Evolutionary conservation across 257 asterid species (phyloP), one percentile per base, ranked within the genome.

Genomic region (Verbascum thapsus): DNA sequence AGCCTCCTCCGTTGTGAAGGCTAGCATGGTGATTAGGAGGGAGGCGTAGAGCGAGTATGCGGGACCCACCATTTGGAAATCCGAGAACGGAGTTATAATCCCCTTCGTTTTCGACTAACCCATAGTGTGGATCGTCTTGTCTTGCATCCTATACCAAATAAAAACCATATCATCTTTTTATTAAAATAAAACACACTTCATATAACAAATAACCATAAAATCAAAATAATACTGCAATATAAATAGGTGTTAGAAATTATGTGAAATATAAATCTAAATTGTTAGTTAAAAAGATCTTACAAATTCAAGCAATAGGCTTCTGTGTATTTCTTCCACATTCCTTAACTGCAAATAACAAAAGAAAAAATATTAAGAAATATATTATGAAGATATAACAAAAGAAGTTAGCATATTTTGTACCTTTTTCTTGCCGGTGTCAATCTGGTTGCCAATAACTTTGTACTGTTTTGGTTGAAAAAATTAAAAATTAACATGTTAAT

Each of bases 111-210:
- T 94, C 99, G 2, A 94, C 95, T 70, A 90, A 64, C 2, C 96
- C 99, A 32, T 79, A 90, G 60, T 87, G 95, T 41, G 99, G 95
- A 70, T 94, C 97, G 71, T 86, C 96, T 3, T 78, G 86, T 58
- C 87, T 79, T 16, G 88, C 88, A 64, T 90, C 96, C 97, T 94
- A n/a, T n/a, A 26, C 40, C 7, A 1, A 17, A 32, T 58, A 8
- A 19, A 47, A 18, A 10, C 4, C 42, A 26, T 18, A 6, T 10
- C 8, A 51, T 22, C 10, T 5, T 1, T 1, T 2, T 26, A 26
- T 26, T 26, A 26, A 1, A 26, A 26, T 5, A 26, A 26, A 26
- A 26, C 32, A 26, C 5, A 26, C 3, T 2, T 26, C 32, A 26
- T 5, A 26, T 16, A 38, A 60, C 17, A 47, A 5, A 8, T n/a